Percentiles rank a stretch among this genome's conserved stretches.
Conservation (phyloP, 768 basidiomycete genomes). For the Pleurotus eryngii region DNA sequence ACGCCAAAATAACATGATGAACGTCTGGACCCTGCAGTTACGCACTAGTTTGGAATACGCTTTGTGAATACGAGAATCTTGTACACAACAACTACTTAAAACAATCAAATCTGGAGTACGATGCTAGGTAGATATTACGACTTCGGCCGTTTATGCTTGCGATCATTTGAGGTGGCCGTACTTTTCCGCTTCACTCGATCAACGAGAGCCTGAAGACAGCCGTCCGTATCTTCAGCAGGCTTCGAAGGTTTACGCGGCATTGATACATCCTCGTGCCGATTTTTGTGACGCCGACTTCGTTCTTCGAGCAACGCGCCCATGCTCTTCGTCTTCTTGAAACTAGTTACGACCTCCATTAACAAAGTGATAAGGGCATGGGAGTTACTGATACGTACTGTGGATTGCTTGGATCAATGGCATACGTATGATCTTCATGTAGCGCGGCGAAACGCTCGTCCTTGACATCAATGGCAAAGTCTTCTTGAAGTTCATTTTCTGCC, state of each 20-base stretch:
- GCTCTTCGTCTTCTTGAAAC: constrained; percentile 89
- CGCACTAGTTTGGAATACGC: neutral
- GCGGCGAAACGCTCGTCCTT: constrained; percentile 86
- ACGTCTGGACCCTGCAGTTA: neutral
- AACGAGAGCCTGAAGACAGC: constrained; percentile 64
- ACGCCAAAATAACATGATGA: constrained; percentile 76
- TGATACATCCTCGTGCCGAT: constrained; percentile 19
- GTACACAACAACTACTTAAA: too few relatives aligned
- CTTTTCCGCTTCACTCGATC: constrained; percentile 88
- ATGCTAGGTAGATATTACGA: constrained; percentile 17
- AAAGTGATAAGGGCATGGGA: neutral
- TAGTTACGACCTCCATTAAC: constrained; percentile 26
- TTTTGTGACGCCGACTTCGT: constrained; percentile 62
- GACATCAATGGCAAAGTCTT: constrained; percentile 80
- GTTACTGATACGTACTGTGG: constrained; percentile 67
- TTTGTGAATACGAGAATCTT: neutral
- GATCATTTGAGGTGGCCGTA: constrained; percentile 16
- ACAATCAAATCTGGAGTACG: too few relatives aligned
- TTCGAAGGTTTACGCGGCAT: constrained; percentile 12
- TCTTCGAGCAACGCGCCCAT: constrained; percentile 87
- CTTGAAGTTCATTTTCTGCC: constrained; percentile 67
- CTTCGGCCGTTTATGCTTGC: constrained; percentile 37
- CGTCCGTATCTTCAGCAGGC: constrained; percentile 14
- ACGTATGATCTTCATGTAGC: constrained; percentile 85
- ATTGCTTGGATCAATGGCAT: constrained; percentile 94